Evolutionary conservation across 2,329 filamentous ascomycete genomes (phyloP).

Genomic region (Pseudogymnoascus sp.): DNA sequence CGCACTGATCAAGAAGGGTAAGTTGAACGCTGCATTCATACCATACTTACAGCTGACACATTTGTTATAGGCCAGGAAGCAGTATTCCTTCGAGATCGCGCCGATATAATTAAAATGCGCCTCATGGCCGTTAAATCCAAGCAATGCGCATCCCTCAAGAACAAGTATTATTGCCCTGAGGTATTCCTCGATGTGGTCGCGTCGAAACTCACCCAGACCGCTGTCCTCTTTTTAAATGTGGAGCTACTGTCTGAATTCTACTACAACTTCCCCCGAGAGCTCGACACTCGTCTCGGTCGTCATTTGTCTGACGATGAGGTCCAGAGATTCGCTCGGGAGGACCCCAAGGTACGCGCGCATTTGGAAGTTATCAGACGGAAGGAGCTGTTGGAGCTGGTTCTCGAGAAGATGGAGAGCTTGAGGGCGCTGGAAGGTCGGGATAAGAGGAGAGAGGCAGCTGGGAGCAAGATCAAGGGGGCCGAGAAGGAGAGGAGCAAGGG

Average conservation of each 20-base stretch:
- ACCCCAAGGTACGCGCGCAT: slow-evolving; percentile 80
- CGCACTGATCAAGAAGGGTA: slow-evolving; percentile 75
- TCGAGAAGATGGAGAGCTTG: slow-evolving; percentile 92
- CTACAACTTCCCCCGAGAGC: slow-evolving; percentile 90
- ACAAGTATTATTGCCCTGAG: slow-evolving; percentile 96
- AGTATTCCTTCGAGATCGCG: slow-evolving; percentile 84
- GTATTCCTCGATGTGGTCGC: slow-evolving; percentile 97
- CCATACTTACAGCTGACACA: neutral
- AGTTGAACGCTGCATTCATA: slow-evolving; percentile 21
- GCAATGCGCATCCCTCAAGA: slow-evolving; percentile 73
- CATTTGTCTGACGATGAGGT: slow-evolving; percentile 72
- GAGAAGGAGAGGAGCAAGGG: slow-evolving; percentile 15
- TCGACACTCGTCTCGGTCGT: slow-evolving; percentile 78
- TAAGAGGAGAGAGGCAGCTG: slow-evolving; percentile 39
- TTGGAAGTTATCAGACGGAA: slow-evolving; percentile 89
- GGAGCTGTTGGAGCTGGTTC: slow-evolving; percentile 82
- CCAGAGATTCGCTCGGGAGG: slow-evolving; percentile 86
- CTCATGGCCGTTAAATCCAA: slow-evolving; percentile 81
- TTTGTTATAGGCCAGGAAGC: slow-evolving; percentile 68
- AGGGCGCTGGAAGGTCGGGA: slow-evolving; percentile 73
- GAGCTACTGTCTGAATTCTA: slow-evolving; percentile 96
- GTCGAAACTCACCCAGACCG: slow-evolving; percentile 87
- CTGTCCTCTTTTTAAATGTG: slow-evolving; percentile 94
- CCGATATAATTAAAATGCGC: slow-evolving; percentile 84
- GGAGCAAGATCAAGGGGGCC: slow-evolving; percentile 23